These are phyloP conservation scores for Verticillium klebahnii DNA, from an alignment of 2,329 filamentous ascomycete genomes.

Conservation along the genomic window DNA sequence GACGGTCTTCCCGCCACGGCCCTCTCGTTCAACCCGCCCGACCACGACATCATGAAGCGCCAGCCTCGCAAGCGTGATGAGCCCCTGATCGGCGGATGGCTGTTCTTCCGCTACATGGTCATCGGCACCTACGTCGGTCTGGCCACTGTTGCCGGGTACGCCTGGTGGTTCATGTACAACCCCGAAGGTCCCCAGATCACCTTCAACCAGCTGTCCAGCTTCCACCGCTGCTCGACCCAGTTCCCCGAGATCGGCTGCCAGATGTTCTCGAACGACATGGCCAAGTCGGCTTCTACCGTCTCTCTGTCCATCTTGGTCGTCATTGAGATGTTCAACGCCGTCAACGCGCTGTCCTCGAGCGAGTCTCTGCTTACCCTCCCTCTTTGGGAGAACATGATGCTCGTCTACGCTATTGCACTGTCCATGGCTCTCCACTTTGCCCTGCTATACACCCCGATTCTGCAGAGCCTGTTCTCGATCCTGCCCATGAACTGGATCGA, in stretches of 20 bases:
- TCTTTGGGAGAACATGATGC: constrained; percentile 98
- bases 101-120: constrained; percentile 96
- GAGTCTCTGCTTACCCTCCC: constrained; percentile 91
- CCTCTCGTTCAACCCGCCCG: constrained; percentile 96
- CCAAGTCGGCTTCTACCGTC: constrained; percentile 87
- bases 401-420: constrained; percentile 88
- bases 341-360: constrained; percentile 94
- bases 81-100: constrained; percentile 85
- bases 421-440: constrained; percentile 95
- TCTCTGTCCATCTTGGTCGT: constrained; percentile 90
- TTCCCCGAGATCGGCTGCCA: constrained; percentile 88
- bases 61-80: constrained; percentile 90
- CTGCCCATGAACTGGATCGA: constrained; percentile 79
- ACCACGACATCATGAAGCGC: constrained; percentile 95
- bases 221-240: constrained; percentile 83
- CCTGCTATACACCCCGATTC: constrained; percentile 83
- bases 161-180: constrained; percentile 99
- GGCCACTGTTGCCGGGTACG: constrained; percentile 93
- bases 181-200: constrained; percentile 82
- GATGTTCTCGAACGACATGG: constrained; percentile 84
- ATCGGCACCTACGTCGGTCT: constrained; percentile 93
- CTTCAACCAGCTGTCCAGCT: constrained; percentile 85
- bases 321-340: constrained; percentile 99
- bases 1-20: constrained; percentile 95
- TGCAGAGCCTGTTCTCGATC: constrained; percentile 88